Conservation (phyloP, 768 basidiomycete genomes). For the Myochromella boudieri region DNA sequence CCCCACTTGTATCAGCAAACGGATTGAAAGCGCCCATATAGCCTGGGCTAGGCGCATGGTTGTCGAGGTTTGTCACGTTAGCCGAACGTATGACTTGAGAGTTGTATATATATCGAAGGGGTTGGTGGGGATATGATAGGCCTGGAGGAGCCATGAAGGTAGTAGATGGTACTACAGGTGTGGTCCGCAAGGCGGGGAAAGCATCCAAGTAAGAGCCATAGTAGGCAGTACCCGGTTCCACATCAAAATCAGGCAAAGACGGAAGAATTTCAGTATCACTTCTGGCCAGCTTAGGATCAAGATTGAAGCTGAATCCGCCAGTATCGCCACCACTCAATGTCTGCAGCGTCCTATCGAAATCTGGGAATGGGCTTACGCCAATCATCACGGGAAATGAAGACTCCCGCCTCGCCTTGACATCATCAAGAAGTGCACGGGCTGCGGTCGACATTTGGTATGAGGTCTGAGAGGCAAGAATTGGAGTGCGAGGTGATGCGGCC, state of each 20-base stretch:
- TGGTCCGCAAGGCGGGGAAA: slow-evolving; percentile 61
- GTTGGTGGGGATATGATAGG: slow-evolving; percentile 45
- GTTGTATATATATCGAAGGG: slow-evolving; percentile 57
- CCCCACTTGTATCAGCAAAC: slow-evolving; percentile 63
- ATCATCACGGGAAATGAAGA: slow-evolving; percentile 39
- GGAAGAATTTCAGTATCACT: slow-evolving; percentile 39
- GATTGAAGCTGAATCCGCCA: slow-evolving; percentile 82
- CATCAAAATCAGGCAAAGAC: slow-evolving; percentile 50
- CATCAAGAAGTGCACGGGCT: slow-evolving; percentile 81
- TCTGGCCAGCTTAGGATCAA: slow-evolving; percentile 74
- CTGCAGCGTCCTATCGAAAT: slow-evolving; percentile 82
- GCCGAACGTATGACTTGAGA: slow-evolving; percentile 40
- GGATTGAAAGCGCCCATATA: slow-evolving; percentile 83
- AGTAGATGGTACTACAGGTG: slow-evolving; percentile 26
- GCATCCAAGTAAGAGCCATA: slow-evolving; percentile 65
- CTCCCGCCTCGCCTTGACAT: slow-evolving; percentile 76
- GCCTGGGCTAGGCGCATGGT: slow-evolving; percentile 44
- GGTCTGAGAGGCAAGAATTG: slow-evolving; percentile 52
- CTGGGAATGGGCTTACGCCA: slow-evolving; percentile 74
- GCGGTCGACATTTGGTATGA: slow-evolving; percentile 88
- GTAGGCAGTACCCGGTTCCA: slow-evolving; percentile 56
- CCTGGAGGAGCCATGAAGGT: slow-evolving; percentile 53
- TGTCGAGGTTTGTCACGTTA: slow-evolving; percentile 37
- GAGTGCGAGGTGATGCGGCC: slow-evolving; percentile 50
- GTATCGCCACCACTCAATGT: slow-evolving; percentile 64